Conservation (phyloP, 1,284 basidiomycete genomes). For the Heterobasidion irregulare region DNA sequence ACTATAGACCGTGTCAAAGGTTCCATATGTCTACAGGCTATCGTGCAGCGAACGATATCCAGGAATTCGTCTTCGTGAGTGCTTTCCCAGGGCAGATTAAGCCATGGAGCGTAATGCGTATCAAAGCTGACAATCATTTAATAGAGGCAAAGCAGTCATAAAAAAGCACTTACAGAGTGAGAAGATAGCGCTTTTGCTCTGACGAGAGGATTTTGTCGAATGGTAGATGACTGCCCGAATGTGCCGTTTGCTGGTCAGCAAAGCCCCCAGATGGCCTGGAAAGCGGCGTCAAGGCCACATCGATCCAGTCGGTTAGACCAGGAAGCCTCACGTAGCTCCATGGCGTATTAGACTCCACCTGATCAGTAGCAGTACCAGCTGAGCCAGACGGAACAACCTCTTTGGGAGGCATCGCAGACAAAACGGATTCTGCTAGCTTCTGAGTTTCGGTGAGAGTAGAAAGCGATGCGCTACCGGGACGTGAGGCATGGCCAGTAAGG, state of each 20-base stretch:
- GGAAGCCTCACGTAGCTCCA: background rate
- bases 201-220: slow-evolving; percentile 24
- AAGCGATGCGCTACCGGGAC: background rate
- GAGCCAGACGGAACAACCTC: too few relatives aligned
- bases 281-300: slow-evolving; percentile 10
- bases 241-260: background rate
- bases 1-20: slow-evolving; percentile 24
- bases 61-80: slow-evolving; percentile 23
- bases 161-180: slow-evolving; percentile 25
- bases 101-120: slow-evolving; percentile 32
- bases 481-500: too few relatives aligned
- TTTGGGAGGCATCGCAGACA: too few relatives aligned
- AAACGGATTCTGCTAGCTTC: too few relatives aligned
- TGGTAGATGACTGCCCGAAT: background rate
- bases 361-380: too few relatives aligned
- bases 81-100: slow-evolving; percentile 24
- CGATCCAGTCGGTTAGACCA: slow-evolving; percentile 10
- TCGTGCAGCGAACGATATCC: slow-evolving; percentile 29
- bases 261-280: too few relatives aligned
- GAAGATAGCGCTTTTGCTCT: slow-evolving; percentile 26
- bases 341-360: background rate
- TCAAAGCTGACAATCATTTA: slow-evolving; percentile 26
- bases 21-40: slow-evolving; percentile 32
- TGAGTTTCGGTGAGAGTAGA: background rate
- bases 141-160: background rate